Evolutionary conservation across 1,284 basidiomycete species (phyloP).

Genomic region (Entoloma clypeatum): DNA sequence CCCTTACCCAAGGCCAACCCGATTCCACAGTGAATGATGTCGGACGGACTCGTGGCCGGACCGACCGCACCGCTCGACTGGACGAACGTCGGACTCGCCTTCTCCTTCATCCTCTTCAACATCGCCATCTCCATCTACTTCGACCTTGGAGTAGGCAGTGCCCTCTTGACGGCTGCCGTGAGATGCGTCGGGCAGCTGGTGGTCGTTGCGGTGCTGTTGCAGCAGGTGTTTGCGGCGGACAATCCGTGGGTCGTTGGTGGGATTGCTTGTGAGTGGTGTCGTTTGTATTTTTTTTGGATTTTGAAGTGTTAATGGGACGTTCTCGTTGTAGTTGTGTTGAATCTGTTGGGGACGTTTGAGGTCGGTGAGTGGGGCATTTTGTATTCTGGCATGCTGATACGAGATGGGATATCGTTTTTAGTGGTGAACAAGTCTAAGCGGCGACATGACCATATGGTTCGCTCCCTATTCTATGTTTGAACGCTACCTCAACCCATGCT

Average conservation of each 20-base stretch:
- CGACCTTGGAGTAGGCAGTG: conserved; percentile 64
- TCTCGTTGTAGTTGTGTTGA: conserved; percentile 54
- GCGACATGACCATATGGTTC: conserved; percentile 69
- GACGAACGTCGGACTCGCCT: conserved; percentile 69
- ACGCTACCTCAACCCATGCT: conserved; percentile 4
- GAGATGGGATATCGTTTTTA: conserved; percentile 13
- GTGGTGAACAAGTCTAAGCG: conserved; percentile 72
- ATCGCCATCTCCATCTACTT: conserved; percentile 59
- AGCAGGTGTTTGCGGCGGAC: conserved; percentile 68
- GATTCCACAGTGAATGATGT: no score
- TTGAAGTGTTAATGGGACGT: background rate
- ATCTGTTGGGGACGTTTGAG: conserved; percentile 69
- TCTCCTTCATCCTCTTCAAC: conserved; percentile 69
- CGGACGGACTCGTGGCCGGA: no score
- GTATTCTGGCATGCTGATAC: background rate
- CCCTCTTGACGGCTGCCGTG: conserved; percentile 64
- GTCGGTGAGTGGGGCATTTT: conserved; percentile 41
- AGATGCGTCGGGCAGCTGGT: conserved; percentile 77
- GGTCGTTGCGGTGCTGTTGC: conserved; percentile 65
- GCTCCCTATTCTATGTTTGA: conserved; percentile 12
- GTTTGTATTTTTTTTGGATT: no score
- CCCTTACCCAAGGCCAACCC: no score
- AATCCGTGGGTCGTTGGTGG: conserved; percentile 71
- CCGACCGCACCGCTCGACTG: conserved; percentile 33
- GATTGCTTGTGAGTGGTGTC: conserved; percentile 72